Conservation (phyloP, 192 early-diverging fungal genomes). For the Coemansia sp. region DNA sequence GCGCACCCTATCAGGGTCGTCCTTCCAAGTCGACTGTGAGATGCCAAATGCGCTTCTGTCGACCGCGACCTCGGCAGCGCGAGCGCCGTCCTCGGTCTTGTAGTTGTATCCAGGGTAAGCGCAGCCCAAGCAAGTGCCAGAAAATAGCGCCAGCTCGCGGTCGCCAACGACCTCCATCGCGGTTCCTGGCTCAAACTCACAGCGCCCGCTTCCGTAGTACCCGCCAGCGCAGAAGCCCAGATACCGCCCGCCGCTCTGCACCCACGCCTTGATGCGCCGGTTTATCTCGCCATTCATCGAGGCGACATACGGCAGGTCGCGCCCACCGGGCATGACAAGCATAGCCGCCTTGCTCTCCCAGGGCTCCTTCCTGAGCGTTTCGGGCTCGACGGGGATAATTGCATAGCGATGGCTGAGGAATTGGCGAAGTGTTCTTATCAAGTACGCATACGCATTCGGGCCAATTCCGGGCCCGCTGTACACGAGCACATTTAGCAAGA, state of each 20-base stretch:
- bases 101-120: slow-evolving; percentile 83
- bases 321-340: slow-evolving; percentile 87
- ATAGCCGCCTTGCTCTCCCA: slow-evolving; percentile 87
- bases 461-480: slow-evolving; percentile 52
- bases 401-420: slow-evolving; percentile 84
- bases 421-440: slow-evolving; percentile 63
- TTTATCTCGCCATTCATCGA: slow-evolving; percentile 68
- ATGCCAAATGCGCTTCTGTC: slow-evolving; percentile 35
- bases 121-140: slow-evolving; percentile 67
- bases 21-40: slow-evolving; percentile 34
- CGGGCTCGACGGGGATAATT: slow-evolving; percentile 78
- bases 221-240: slow-evolving; percentile 92
- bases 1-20: slow-evolving; percentile 34
- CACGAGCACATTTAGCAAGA: slow-evolving; percentile 46
- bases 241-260: slow-evolving; percentile 77
- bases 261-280: slow-evolving; percentile 62
- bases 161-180: slow-evolving; percentile 67
- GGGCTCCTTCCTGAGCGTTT: slow-evolving; percentile 68
- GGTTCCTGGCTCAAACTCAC: slow-evolving; percentile 75
- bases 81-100: slow-evolving; percentile 72
- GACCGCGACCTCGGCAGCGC: slow-evolving; percentile 56
- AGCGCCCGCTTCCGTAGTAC: slow-evolving; percentile 70
- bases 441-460: slow-evolving; percentile 28
- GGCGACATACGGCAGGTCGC: slow-evolving; percentile 77
- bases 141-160: slow-evolving; percentile 71